Percentiles rank a stretch among this genome's conserved stretches.
These are phyloP conservation scores for Vaccinium myrtillus DNA, from an alignment of 148 eudicot genomes.

Conservation along the genomic window DNA sequence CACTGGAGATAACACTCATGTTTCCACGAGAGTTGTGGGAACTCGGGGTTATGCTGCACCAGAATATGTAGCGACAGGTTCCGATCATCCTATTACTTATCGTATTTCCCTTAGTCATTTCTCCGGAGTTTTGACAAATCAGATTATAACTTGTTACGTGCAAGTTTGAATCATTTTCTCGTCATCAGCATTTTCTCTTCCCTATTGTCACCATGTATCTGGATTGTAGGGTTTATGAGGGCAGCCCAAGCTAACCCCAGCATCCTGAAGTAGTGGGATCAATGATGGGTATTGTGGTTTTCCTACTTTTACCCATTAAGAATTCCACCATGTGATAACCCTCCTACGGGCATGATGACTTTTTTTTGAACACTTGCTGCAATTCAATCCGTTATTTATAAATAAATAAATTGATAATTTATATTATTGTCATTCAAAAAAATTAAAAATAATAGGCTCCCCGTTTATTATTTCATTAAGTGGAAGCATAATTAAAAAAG, in stretches of 20 bases:
- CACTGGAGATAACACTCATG: conserved; percentile 47
- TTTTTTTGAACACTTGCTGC: not conserved
- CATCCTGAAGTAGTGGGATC: not conserved
- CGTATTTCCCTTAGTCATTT: not conserved
- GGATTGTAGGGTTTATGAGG: not conserved
- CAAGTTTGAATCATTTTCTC: not conserved
- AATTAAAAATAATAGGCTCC: not conserved
- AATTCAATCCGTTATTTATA: not conserved
- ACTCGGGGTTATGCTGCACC: conserved; percentile 54
- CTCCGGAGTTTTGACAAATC: not conserved
- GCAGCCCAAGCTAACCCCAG: not conserved
- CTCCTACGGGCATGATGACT: not conserved
- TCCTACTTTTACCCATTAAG: not conserved
- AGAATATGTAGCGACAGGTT: conserved; percentile 50
- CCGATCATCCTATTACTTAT: not conserved
- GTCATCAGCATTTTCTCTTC: not conserved
- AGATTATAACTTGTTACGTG: not conserved
- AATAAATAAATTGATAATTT: not conserved
- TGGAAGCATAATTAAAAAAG: not conserved
- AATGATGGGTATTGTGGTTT: not conserved
- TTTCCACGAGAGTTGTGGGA: conserved; percentile 48
- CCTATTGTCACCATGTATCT: not conserved
- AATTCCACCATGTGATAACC: not conserved
- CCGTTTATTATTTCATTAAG: not conserved
- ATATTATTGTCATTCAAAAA: not conserved